Base-by-base conservation (phyloP, 306 rosid species). In the Argentina anserina region DNA sequence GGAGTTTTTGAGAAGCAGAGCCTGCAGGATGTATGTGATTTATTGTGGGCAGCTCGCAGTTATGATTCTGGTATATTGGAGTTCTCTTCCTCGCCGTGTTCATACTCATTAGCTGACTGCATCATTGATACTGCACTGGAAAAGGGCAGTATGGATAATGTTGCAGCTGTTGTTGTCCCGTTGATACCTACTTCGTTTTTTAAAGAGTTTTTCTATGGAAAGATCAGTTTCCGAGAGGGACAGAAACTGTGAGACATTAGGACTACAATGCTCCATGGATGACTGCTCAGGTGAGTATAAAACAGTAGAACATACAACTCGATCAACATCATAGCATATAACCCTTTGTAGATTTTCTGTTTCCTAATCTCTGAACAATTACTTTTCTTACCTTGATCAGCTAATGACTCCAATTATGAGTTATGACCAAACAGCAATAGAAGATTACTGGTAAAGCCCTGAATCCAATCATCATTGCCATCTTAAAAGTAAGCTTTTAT, bases 1-100 rank as follows among this genome's bases (percentile, higher is more conserved):
- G 98, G 98, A 37, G 78, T 90, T 75, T 89, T 93, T 82, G 98
- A 93, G 96, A 93, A 90, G 79, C 71, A 83, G 86, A 84, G 90
- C 69, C 23, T 79, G 79, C 93, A 90, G 75, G 97, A 93, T 62
- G 97, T 93, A 56, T 93, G 98, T 85, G 98, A 93, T 84, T 81
- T 90, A 86, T 67, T 90, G 86, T 89, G 96, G 97, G 96, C 89
- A 69, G 84, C 84, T 50, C 88, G 58, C 42, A 67, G 60, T 66
- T 69, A 78, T 37, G 76, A 81, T 70, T 55, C 73, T 50, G 42
- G 40, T 69, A 70, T 78, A 83, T 84, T 87, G 2, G 80, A 79
- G 58, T 74, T 82, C 74, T 76, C 92, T 72, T 58, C 87, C 78
- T 81, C 90, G 37, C 25, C 26, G 4, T 83, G 96, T 75, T 81